Percentiles rank a stretch among this genome's conserved stretches.
phyloP scores from a whole-genome alignment of 352 stramenopile genomes.

The Phytophthora capsici region DNA sequence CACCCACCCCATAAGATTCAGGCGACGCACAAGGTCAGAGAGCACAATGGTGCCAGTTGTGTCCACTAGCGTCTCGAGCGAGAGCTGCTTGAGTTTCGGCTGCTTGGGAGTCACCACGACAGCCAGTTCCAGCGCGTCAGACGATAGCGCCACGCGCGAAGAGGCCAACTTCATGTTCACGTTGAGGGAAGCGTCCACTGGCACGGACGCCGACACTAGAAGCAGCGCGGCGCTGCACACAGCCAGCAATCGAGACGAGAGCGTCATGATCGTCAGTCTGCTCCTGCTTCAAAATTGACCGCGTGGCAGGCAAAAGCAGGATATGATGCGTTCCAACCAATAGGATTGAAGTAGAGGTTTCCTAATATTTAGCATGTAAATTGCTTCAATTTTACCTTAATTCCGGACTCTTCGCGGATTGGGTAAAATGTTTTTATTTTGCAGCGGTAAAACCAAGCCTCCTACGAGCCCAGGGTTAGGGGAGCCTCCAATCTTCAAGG shows the following conservation, averaged over 20 bases:
- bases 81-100: constrained; percentile 57
- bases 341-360: not conserved
- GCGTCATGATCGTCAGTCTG: constrained; percentile 29
- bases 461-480: too few species aligned
- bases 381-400: too few species aligned
- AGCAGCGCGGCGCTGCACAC: constrained; percentile 32
- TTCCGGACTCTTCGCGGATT: too few species aligned
- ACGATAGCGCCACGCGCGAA: constrained; percentile 53
- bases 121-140: constrained; percentile 52
- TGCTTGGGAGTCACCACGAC: constrained; percentile 65
- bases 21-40: constrained; percentile 57
- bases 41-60: constrained; percentile 61
- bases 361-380: too few species aligned
- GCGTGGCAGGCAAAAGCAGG: constrained; percentile 23
- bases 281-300: constrained; percentile 32
- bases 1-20: too few species aligned
- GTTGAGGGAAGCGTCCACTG: constrained; percentile 37
- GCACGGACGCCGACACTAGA: constrained; percentile 31
- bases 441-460: too few species aligned
- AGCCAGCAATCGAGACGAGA: constrained; percentile 28
- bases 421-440: too few species aligned
- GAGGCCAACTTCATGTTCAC: constrained; percentile 54
- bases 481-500: too few species aligned
- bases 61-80: constrained; percentile 76
- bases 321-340: constrained; percentile 15